phyloP scores from a whole-genome alignment of 2,329 filamentous ascomycete genomes.

The Epichloe uncinata region DNA sequence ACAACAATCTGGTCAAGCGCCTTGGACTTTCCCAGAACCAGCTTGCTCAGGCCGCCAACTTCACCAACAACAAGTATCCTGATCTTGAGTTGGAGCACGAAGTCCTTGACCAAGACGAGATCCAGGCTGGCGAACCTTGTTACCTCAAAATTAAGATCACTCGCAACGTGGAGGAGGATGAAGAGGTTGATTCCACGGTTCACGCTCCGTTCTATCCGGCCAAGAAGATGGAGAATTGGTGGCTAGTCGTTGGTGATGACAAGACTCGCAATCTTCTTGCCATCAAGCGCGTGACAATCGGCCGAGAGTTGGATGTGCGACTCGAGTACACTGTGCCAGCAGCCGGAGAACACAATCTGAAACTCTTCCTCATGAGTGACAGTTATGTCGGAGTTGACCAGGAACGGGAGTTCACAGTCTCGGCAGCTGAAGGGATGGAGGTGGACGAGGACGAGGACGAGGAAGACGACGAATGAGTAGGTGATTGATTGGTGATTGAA shows the following conservation, averaged over 20 bases:
- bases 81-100: constrained; percentile 87
- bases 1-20: constrained; percentile 61
- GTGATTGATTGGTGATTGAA: too few species aligned
- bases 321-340: constrained; percentile 82
- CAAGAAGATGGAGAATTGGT: constrained; percentile 96
- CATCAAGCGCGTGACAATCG: constrained; percentile 89
- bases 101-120: constrained; percentile 64
- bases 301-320: constrained; percentile 59
- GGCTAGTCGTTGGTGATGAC: constrained; percentile 92
- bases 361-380: constrained; percentile 92
- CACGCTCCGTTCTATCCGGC: constrained; percentile 90
- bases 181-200: constrained; percentile 67
- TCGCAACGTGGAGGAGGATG: constrained; percentile 58
- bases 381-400: constrained; percentile 96
- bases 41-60: constrained; percentile 76
- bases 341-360: constrained; percentile 74
- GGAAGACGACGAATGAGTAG: constrained; percentile 36
- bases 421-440: constrained; percentile 84
- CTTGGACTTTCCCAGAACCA: constrained; percentile 71
- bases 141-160: constrained; percentile 76
- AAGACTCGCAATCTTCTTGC: constrained; percentile 74
- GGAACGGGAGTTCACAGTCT: constrained; percentile 76
- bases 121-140: constrained; percentile 67
- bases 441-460: constrained; percentile 80
- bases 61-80: constrained; percentile 93